Evolutionary conservation across 225 moss, liverwort and hornwort species (phyloP).

Genomic region (Bryoerythrophyllum caledonicum): DNA sequence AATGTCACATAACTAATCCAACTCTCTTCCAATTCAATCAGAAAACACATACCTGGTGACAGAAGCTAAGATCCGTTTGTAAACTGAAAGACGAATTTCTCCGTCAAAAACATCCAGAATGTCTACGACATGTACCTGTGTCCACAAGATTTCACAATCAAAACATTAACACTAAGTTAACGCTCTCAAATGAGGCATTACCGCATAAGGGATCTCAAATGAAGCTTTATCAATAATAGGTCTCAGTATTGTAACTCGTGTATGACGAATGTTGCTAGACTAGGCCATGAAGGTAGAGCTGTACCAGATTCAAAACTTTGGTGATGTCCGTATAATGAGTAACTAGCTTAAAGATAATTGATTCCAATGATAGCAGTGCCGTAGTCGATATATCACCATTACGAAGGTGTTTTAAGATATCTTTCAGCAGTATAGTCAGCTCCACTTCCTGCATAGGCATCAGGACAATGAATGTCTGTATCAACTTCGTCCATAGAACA

Average conservation of each 20-base stretch:
- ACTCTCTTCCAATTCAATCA: constrained; percentile 23
- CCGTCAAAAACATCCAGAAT: constrained; percentile 85
- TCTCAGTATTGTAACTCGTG: not conserved
- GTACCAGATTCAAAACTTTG: constrained; percentile 83
- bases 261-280: constrained; percentile 10
- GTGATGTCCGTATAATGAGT: constrained; percentile 81
- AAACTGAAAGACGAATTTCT: constrained; percentile 84
- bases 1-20: constrained; percentile 4
- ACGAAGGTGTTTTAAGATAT: constrained; percentile 70
- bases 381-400: constrained; percentile 67
- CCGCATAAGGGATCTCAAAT: constrained; percentile 16
- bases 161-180: constrained; percentile 3
- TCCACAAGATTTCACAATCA: constrained; percentile 27
- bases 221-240: constrained; percentile 10
- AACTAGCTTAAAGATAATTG: constrained; percentile 89
- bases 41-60: constrained; percentile 62
- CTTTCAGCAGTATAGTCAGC: constrained; percentile 66
- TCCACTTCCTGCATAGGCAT: constrained; percentile 77
- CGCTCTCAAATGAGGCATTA: constrained; percentile 15
- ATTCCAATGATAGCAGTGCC: constrained; percentile 76
- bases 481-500: constrained; percentile 7
- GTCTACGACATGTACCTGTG: constrained; percentile 82
- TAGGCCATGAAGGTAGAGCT: constrained; percentile 25
- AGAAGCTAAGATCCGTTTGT: constrained; percentile 79
- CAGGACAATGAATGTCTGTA: constrained; percentile 12